phyloP scores from a whole-genome alignment of 2,329 filamentous ascomycete species.

The Colletotrichum somersetense region DNA sequence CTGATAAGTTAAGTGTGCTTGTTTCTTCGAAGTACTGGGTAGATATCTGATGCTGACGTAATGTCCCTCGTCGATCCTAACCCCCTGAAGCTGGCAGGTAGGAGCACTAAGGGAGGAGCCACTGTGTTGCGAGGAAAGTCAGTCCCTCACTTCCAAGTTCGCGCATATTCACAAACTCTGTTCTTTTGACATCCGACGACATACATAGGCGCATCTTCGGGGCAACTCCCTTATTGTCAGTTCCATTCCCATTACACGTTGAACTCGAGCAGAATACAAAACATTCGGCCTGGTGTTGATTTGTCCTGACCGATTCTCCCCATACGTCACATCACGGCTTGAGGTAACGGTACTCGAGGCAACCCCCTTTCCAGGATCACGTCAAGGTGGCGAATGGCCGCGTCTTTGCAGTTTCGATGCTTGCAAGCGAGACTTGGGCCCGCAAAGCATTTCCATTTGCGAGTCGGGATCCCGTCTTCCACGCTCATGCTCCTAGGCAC shows the following conservation, averaged over 20 bases:
- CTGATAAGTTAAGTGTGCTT: too few species aligned
- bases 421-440: background rate
- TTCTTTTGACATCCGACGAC: slow-evolving; percentile 11
- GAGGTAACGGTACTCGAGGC: background rate
- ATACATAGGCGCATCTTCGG: background rate
- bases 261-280: background rate
- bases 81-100: too few species aligned
- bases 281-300: background rate
- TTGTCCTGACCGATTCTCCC: background rate
- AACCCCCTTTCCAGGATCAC: slow-evolving; percentile 1
- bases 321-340: background rate
- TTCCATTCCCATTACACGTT: background rate
- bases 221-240: background rate
- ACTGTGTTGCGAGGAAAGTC: slow-evolving; percentile 14
- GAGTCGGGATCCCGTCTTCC: background rate
- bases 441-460: background rate
- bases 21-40: too few species aligned
- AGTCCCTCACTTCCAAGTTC: background rate
- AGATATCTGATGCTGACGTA: too few species aligned
- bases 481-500: slow-evolving; percentile 17
- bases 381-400: background rate
- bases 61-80: too few species aligned
- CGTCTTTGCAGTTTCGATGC: background rate
- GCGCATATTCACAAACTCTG: slow-evolving; percentile 19
- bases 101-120: background rate